A percentile compares a stretch with the other conserved stretches of the same genome.
Conservation (phyloP, 805 yeast species). For the Schizosaccharomyces osmophilus region DNA sequence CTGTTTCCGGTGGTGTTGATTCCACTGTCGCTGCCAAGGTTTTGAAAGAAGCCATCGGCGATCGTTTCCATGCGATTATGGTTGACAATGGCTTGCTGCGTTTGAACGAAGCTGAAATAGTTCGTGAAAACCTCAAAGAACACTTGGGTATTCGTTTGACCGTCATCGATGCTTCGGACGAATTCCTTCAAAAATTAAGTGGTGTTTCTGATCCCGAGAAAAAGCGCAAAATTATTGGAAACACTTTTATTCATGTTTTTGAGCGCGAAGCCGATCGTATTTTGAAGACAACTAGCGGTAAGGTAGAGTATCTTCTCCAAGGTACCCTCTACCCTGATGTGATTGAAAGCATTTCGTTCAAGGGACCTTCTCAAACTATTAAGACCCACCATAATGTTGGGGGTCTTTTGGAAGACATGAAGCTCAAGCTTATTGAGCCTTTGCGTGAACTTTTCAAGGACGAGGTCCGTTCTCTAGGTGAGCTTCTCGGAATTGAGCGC, state of each 20-base stretch:
- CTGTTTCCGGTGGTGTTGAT: constrained; percentile 98
- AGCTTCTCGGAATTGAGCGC: constrained; percentile 79
- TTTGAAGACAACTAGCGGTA: constrained; percentile 59
- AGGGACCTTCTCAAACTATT: constrained; percentile 98
- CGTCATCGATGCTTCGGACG: constrained; percentile 82
- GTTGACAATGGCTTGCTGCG: constrained; percentile 97
- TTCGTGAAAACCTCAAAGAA: constrained; percentile 67
- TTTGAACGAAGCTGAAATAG: constrained; percentile 70
- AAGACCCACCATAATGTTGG: constrained; percentile 98
- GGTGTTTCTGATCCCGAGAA: constrained; percentile 96
- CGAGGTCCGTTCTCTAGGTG: constrained; percentile 92
- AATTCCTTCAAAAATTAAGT: constrained; percentile 61
- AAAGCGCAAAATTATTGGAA: constrained; percentile 95
- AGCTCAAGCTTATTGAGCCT: constrained; percentile 93
- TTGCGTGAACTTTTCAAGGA: constrained; percentile 95
- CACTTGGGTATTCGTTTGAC: constrained; percentile 88
- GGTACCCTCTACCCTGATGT: constrained; percentile 97
- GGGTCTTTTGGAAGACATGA: constrained; percentile 92
- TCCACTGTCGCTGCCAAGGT: constrained; percentile 97
- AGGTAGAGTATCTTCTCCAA: constrained; percentile 78
- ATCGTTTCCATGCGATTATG: constrained; percentile 90
- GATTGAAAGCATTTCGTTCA: constrained; percentile 92
- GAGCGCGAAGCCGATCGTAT: constrained; percentile 88
- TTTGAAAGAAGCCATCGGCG: constrained; percentile 95
- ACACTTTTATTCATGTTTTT: constrained; percentile 88